Base-by-base conservation (phyloP, 164 flowering plant genomes). In the Santalum album region DNA sequence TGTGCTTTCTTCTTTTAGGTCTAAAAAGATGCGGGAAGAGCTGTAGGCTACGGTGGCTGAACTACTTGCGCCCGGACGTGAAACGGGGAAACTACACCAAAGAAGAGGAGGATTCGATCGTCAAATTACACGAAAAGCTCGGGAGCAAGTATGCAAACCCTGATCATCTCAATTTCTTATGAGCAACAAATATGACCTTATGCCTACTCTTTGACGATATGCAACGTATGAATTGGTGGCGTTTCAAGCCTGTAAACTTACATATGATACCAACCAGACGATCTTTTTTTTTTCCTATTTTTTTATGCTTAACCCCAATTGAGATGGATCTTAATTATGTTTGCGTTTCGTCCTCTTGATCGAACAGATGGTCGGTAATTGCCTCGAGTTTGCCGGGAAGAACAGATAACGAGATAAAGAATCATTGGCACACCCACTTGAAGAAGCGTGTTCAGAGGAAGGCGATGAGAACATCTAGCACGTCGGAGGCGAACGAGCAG, bases 381-480 rank as follows among this genome's bases (percentile, higher is more conserved):
- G 72, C 75, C 1, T 20, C 65, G 1, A 23, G 44, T 14, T 51
- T 72, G 48, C 61, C 64, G 0, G 74, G 74, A 49, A 66, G 74
- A 54, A 48, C 74, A 15, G 74, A 71, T 40, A 71, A 66, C 27
- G 75, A 65, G 35, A 49, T 72, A 0, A 72, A 72, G 50, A 72
- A 72, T 42, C 45, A 51, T 32, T 72, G 75, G 75, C 63, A 72
- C 54, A 61, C 64, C 53, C 43, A 48, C 21, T 25, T 68, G 0
- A 72, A 61, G 61, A 64, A 58, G 49, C 56, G 45, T 0, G 6
- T 3, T 17, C n/a, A 23, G 50, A 22, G 22, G 21, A 46, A 46
- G 22, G 17, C 7, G 17, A 54, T 22, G 29, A 14, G 2, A 21
- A 57, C 21, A 0, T 4, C 27, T 16, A 15, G 22, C 7, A 18